A percentile compares a stretch with the other conserved stretches of the same genome.
These are phyloP conservation scores for Cucurbita pepo DNA, from an alignment of 306 rosid genomes.

Conservation along the genomic window DNA sequence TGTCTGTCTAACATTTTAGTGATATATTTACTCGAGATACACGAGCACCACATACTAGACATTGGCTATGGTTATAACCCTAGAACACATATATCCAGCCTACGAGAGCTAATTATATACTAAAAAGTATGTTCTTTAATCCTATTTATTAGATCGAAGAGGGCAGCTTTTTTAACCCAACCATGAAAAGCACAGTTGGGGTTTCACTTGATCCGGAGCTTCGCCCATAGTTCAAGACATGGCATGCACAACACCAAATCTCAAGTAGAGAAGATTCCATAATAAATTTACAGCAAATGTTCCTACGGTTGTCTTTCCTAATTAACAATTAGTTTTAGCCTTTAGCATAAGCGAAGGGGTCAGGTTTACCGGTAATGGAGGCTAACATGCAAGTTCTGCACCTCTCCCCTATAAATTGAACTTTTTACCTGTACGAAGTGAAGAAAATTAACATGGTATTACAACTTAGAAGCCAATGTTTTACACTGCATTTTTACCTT, in stretches of 20 bases:
- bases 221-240: not conserved
- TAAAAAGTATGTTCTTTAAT: not conserved
- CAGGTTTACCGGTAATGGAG: not conserved
- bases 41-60: not conserved
- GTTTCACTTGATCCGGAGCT: not conserved
- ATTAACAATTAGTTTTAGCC: not conserved
- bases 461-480: not conserved
- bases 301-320: not conserved
- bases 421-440: not conserved
- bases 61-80: not conserved
- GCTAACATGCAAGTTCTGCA: slow-evolving; percentile 1
- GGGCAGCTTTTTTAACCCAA: not conserved
- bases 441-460: not conserved
- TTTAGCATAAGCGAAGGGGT: not conserved
- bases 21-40: not conserved
- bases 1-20: not conserved
- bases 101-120: not conserved
- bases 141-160: not conserved
- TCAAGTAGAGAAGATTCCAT: slow-evolving; percentile 1
- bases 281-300: not conserved
- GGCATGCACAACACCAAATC: slow-evolving; percentile 1
- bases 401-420: not conserved
- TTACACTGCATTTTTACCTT: not conserved
- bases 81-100: not conserved
- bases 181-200: not conserved